Base-by-base conservation (phyloP, 2,329 filamentous ascomycete genomes). In the Neopestalotiopsis sp. region DNA sequence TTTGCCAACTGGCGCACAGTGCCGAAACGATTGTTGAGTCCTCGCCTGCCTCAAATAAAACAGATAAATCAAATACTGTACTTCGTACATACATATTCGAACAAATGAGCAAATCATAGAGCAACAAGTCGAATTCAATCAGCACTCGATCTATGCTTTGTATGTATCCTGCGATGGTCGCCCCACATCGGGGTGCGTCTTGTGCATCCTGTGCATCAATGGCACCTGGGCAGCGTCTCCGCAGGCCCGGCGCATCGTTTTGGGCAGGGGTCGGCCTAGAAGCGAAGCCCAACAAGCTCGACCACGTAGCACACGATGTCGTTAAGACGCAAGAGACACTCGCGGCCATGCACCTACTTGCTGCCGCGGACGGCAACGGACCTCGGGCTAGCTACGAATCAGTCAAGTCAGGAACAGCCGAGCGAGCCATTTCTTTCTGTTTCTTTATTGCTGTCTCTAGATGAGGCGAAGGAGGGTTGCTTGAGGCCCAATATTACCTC, bases 391-490 rank as follows among this genome's bases (percentile, higher is more conserved):
- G 65, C 73, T 70, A 71, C 72, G 68, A 24, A 32, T 70, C 71
- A 70, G 70, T 71, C 75, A 76, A 74, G 76, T 75, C 74, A 75
- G 75, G 74, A 73, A 75, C 75, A 56, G 20, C 61, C 61, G 13
- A 63, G 63, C 32, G 57, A 30, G 63, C 32, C 42, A 30, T 42
- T 28, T 61, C 53, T 34, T 7, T 62, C 17, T 13, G 34, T 34
- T 12, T 14, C 24, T 20, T 34, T 20, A 24, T 53, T 53, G 28
- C 14, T 28, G 13, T 24, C 14, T 38, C 28, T 66, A 28, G 24
- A 28, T 12, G 32, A 38, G 38, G 32, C 34, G 58, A 64, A 56
- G 63, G 67, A 65, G 64, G 58, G 69, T 49, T 61, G 32, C 30
- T 70, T 69, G 67, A 70, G 40, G 69, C 66, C 67, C 67, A 65